A percentile compares a stretch with the other conserved stretches of the same genome.
Conservation (phyloP, 2,329 filamentous ascomycete species). For the Cercospora canescens region DNA sequence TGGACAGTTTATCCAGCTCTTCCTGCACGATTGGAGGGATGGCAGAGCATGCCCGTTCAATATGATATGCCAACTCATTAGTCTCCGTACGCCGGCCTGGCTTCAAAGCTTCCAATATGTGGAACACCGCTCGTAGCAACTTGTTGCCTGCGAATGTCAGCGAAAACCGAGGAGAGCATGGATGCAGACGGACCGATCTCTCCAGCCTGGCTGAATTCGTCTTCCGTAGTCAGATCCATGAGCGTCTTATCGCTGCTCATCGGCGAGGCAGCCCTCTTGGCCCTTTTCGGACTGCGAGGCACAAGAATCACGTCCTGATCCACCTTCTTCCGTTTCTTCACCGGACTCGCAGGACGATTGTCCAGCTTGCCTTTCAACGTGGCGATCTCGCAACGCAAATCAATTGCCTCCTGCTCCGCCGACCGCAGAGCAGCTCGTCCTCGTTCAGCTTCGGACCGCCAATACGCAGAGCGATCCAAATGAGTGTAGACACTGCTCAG, state of each 20-base stretch:
- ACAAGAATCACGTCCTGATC: conserved; percentile 29
- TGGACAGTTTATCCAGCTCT: conserved; percentile 13
- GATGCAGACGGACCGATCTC: conserved; percentile 23
- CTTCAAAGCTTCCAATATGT: conserved; percentile 31
- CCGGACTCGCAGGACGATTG: conserved; percentile 11
- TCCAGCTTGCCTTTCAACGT: conserved; percentile 26
- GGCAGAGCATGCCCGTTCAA: conserved; percentile 26
- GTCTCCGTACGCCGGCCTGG: conserved; percentile 18
- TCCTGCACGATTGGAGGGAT: conserved; percentile 27
- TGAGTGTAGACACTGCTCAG: conserved; percentile 34
- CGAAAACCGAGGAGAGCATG: not conserved
- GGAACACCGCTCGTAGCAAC: conserved; percentile 32
- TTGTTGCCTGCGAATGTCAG: conserved; percentile 24
- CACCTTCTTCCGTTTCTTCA: conserved; percentile 33
- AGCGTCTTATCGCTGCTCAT: not conserved
- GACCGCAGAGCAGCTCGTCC: conserved; percentile 18
- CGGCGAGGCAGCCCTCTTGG: conserved; percentile 21
- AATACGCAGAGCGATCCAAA: conserved; percentile 43
- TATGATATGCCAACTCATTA: conserved; percentile 28
- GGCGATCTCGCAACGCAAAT: conserved; percentile 28
- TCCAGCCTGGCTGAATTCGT: conserved; percentile 24
- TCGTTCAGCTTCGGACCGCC: conserved; percentile 35
- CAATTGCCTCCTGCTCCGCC: conserved; percentile 23
- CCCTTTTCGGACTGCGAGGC: conserved; percentile 28
- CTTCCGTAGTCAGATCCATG: conserved; percentile 4